Evolutionary conservation across 805 yeast genomes (phyloP), one percentile per base, ranked within the genome.

Genomic region (Lipomyces oligophaga): DNA sequence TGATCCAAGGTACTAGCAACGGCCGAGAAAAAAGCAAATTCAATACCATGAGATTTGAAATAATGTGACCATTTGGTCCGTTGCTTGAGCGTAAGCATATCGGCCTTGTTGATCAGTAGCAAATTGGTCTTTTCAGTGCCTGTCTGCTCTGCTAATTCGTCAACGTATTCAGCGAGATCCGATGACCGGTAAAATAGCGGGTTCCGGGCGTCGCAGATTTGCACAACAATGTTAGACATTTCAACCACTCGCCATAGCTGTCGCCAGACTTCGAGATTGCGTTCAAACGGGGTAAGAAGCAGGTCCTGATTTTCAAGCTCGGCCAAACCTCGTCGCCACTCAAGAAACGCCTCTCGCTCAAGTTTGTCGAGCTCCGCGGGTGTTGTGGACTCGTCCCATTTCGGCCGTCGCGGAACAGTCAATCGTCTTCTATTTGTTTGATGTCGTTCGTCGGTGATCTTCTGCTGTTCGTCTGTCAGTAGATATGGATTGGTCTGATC

Each of bases 211-310:
- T 93, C 98, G 24, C 93, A 97, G 70, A 93, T 93, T 65, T 93
- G 98, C 4, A 93, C 97, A 32, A 93, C 79, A 59, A 93, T 73
- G 66, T 90, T 96, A 20, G 93, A 85, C 63, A 97, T 79, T 67
- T 93, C 98, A 20, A 88, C 85, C 35, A 93, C 98, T 69, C 98
- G 78, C 98, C 98, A 93, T 56, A 93, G 72, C 68, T 93, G 98
- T 63, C 93, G 81, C 98, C 98, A 93, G 48, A 93, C 97, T 73
- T 90, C 96, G 55, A 93, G 73, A 65, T 93, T 93, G 71, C 98
- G 80, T 71, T 93, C 98, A 63, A 90, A 93, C 3, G 98, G 98
- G 0, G 98, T 93, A 63, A 93, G 74, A 49, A 89, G 71, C 60
- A 93, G 72, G 65, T 90, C 95, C 55, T 87, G 79, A 64, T 90